These are phyloP conservation scores for Quercus aquifolioides DNA, from an alignment of 306 rosid species.

Conservation along the genomic window DNA sequence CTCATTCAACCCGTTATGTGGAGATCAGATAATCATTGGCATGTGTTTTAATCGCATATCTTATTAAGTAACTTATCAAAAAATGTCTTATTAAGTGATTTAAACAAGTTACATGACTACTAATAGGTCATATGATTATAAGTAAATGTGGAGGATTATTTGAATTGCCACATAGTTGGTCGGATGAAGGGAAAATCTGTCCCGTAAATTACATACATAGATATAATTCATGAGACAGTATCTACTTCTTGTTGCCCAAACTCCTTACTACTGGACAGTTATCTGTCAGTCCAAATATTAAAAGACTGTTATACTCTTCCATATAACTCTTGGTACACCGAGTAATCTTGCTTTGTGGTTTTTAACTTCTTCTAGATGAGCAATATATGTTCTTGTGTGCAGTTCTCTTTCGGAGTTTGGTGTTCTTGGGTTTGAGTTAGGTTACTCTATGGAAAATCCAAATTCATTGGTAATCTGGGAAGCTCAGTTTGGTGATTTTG, in stretches of 20 bases:
- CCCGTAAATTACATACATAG: neutral
- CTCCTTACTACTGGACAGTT: neutral
- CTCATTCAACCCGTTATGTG: no score
- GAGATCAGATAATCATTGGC: no score
- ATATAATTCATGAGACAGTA: neutral
- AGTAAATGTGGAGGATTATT: no score
- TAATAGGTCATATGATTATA: no score
- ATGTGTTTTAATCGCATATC: no score
- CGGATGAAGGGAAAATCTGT: no score
- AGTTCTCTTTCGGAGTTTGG: constrained; percentile 97
- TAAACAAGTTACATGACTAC: no score
- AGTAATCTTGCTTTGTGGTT: constrained; percentile 1
- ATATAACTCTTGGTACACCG: neutral
- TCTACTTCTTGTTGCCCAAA: neutral
- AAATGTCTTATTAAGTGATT: no score
- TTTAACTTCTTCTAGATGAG: constrained; percentile 15
- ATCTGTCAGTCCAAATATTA: neutral
- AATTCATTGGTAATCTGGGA: constrained; percentile 94
- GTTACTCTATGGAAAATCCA: constrained; percentile 96
- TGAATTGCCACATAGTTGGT: no score
- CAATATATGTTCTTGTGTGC: constrained; percentile 23
- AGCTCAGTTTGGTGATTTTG: constrained; percentile 98
- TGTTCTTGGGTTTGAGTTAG: constrained; percentile 97
- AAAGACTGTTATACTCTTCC: neutral
- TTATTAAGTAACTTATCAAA: no score